A percentile compares a stretch with the other conserved stretches of the same genome.
Evolutionary conservation across 306 rosid species (phyloP).

Genomic region (Trichosanthes truncata): DNA sequence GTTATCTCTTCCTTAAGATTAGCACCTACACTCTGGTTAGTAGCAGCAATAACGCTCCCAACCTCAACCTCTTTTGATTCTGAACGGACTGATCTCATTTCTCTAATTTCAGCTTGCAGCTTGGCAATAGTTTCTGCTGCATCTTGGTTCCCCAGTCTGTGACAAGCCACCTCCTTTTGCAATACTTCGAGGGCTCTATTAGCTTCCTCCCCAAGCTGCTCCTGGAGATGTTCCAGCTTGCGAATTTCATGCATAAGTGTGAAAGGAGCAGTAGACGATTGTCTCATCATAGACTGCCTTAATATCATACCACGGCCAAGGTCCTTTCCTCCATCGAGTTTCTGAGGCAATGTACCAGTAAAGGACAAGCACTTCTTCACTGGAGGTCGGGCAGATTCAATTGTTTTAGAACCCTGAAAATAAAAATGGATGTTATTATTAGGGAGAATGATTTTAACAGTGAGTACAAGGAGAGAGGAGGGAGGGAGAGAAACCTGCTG

Average conservation of each 20-base stretch:
- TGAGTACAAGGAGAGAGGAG: neutral
- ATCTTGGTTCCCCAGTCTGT: conserved; percentile 95
- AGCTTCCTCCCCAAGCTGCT: conserved; percentile 98
- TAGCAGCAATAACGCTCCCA: conserved; percentile 55
- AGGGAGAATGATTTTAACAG: neutral
- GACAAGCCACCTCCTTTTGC: conserved; percentile 98
- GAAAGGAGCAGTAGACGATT: conserved; percentile 92
- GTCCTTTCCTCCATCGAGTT: conserved; percentile 34
- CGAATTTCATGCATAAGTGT: conserved; percentile 98
- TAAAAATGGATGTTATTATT: neutral
- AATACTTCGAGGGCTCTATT: conserved; percentile 89
- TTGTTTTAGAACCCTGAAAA: conserved; percentile 44
- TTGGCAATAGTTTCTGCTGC: conserved; percentile 99
- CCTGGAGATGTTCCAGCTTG: conserved; percentile 96
- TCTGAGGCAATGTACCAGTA: conserved; percentile 48
- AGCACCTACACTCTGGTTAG: conserved; percentile 83
- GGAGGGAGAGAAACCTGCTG: conserved; percentile 45
- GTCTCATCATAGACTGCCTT: conserved; percentile 94
- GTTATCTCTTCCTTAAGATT: conserved; percentile 98
- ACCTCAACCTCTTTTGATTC: conserved; percentile 59
- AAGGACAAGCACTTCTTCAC: conserved; percentile 89
- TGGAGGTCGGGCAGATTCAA: conserved; percentile 44
- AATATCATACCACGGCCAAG: conserved; percentile 32
- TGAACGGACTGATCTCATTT: conserved; percentile 61
- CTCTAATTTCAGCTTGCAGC: conserved; percentile 89